phyloP scores from a whole-genome alignment of 2,329 filamentous ascomycete genomes.

The Verticillium isaacii region DNA sequence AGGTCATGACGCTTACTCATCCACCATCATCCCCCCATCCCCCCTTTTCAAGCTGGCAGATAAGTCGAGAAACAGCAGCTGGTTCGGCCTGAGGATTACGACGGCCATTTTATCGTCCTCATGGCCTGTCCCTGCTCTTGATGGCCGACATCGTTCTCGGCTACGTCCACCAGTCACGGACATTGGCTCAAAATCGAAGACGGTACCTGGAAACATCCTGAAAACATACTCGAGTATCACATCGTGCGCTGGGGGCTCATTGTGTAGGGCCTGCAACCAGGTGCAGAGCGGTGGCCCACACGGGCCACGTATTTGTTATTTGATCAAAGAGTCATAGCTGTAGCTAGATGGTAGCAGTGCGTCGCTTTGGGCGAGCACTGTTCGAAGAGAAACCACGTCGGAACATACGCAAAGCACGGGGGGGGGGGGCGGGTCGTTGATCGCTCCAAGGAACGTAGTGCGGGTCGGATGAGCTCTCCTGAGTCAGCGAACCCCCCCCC shows the following conservation, averaged over 20 bases:
- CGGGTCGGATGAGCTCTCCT: constrained; percentile 9
- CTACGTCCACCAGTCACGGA: too few relatives aligned
- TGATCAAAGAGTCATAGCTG: neutral
- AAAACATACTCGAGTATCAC: neutral
- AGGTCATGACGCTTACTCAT: too few relatives aligned
- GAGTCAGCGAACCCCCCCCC: constrained; percentile 1
- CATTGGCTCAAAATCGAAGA: too few relatives aligned
- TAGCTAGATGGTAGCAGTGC: neutral
- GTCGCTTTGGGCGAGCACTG: neutral
- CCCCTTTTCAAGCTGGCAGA: too few relatives aligned
- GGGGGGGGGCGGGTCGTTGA: constrained; percentile 5
- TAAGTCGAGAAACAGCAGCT: too few relatives aligned
- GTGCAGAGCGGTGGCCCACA: neutral
- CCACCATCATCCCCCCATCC: too few relatives aligned
- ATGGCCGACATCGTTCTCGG: too few relatives aligned
- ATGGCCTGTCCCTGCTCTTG: too few relatives aligned
- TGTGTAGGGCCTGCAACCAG: neutral
- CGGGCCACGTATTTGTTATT: neutral
- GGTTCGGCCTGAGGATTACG: too few relatives aligned
- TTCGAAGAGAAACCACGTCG: neutral
- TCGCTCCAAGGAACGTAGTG: constrained; percentile 25
- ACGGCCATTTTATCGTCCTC: too few relatives aligned
- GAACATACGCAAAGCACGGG: neutral
- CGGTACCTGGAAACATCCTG: too few relatives aligned
- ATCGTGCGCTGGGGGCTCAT: neutral